Conservation (phyloP, 306 rosid genomes). For the Adenanthera pavonina region DNA sequence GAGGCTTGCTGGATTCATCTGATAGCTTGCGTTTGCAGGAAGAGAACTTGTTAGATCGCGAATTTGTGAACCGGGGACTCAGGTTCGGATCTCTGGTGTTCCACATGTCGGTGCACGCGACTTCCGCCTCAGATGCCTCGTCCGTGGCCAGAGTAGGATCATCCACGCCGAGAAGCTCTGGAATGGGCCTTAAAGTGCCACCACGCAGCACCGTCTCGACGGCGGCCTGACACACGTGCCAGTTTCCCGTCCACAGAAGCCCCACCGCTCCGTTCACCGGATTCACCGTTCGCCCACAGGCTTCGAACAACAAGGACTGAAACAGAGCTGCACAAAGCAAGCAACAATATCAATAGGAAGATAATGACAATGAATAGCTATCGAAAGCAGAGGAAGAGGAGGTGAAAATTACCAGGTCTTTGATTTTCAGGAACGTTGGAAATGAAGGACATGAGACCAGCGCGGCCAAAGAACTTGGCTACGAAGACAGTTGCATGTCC, state of each 20-base stretch:
- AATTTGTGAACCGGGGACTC: conserved; percentile 46
- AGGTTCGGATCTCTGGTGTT: conserved; percentile 55
- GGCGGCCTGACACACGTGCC: conserved; percentile 91
- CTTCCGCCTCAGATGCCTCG: conserved; percentile 73
- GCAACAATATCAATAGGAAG: neutral
- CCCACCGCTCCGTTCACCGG: conserved; percentile 92
- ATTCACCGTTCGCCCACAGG: conserved; percentile 85
- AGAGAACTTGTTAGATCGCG: conserved; percentile 45
- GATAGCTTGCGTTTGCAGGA: conserved; percentile 62
- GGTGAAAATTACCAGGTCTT: conserved; percentile 62
- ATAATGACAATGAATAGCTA: neutral
- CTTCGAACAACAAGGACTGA: conserved; percentile 82
- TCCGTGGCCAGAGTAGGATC: conserved; percentile 53
- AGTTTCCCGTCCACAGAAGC: conserved; percentile 84
- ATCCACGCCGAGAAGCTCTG: conserved; percentile 54
- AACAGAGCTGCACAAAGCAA: conserved; percentile 62
- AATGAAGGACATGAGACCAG: conserved; percentile 97
- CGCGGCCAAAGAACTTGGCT: conserved; percentile 99
- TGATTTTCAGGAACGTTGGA: conserved; percentile 86
- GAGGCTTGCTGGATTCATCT: conserved; percentile 43
- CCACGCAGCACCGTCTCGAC: conserved; percentile 88
- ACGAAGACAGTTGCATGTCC: conserved; percentile 96
- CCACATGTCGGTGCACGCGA: conserved; percentile 59
- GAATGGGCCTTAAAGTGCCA: conserved; percentile 66
- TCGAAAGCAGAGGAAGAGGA: neutral